Base-by-base conservation (phyloP, 495 filamentous ascomycete species). In the Podospora conica region DNA sequence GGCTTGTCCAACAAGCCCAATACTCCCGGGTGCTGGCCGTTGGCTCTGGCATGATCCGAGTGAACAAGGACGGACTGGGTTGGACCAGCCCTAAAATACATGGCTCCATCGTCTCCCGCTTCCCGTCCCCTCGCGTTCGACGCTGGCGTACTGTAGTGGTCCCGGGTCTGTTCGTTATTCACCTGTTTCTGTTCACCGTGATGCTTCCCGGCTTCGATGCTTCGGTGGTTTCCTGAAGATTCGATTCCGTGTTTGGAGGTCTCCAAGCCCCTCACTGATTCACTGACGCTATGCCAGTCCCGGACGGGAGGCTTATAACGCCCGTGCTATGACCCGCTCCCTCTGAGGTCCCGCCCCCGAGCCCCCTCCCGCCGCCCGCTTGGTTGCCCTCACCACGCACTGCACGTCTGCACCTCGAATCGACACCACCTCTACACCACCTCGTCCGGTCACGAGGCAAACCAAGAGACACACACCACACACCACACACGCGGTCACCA, bases 201-300 rank as follows among this genome's bases (percentile, higher is more conserved):
- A 55, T 21, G 63, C 63, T 21, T 12, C 54, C 7, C 24, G 63
- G 15, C 28, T 22, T 27, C 29, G 40, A 28, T 23, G 54, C n/a
- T 64, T 57, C 62, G 15, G 21, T 29, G 23, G 4, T 58, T 24
- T 24, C 40, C 25, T 8, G 28, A 58, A 3, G 20, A 58, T 64
- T 57, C n/a, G 29, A 64, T 58, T n/a, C 5, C n/a, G n/a, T n/a
- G n/a, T 64, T 24, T 64, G 55, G 48, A 70, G 18, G 40, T 54
- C 29, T 54, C 56, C 61, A 65, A 48, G 65, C 65, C 70, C 69
- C 33, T 48, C 40, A n/a, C 40, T 6, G 40, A 48, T 48, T 72
- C 68, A 60, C 68, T 70, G 66, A 67, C 67, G 66, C 64, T 71
- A 64, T 70, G 68, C 64, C 29, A 73, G 61, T 70, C 64, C 55